Percentiles rank a stretch among this genome's conserved stretches.
phyloP scores from a whole-genome alignment of 768 basidiomycete genomes.

The Suillus decipiens region DNA sequence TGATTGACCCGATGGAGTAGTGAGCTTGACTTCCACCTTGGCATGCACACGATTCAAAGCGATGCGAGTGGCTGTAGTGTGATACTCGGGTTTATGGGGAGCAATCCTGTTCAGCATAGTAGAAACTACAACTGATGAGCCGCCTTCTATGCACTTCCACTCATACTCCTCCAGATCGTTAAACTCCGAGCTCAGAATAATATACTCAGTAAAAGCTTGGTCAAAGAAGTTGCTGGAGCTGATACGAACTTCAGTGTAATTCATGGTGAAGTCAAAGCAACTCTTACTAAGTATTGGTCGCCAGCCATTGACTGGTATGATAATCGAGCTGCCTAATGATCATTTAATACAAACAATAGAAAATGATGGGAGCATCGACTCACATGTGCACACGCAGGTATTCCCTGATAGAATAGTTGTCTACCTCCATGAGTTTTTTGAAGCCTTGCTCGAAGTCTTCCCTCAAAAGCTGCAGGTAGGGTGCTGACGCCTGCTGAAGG shows the following conservation, averaged over 20 bases:
- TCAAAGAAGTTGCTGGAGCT: not conserved
- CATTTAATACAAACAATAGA: not conserved
- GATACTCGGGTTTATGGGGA: not conserved
- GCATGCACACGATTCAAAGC: not conserved
- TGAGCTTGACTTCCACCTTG: not conserved
- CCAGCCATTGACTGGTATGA: slow-evolving; percentile 2
- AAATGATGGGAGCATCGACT: not conserved
- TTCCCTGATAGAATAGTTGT: not conserved
- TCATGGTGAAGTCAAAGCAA: not conserved
- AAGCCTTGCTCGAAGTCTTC: not conserved
- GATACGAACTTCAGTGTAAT: not conserved
- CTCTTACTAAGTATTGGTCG: not conserved
- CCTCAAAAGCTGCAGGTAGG: slow-evolving; percentile 4
- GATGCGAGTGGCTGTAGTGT: not conserved
- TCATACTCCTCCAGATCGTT: not conserved
- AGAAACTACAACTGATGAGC: slow-evolving; percentile 1
- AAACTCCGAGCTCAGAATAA: not conserved
- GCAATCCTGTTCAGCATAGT: slow-evolving; percentile 4
- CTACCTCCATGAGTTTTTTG: not conserved
- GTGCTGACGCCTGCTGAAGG: not conserved
- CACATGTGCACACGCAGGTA: not conserved
- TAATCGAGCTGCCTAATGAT: slow-evolving; percentile 1
- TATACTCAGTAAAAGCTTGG: not conserved
- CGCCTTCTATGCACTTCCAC: slow-evolving; percentile 3
- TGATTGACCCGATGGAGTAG: not conserved